These are phyloP conservation scores for Fusarium ambrosium DNA, from an alignment of 2,329 filamentous ascomycete genomes.

Conservation along the genomic window DNA sequence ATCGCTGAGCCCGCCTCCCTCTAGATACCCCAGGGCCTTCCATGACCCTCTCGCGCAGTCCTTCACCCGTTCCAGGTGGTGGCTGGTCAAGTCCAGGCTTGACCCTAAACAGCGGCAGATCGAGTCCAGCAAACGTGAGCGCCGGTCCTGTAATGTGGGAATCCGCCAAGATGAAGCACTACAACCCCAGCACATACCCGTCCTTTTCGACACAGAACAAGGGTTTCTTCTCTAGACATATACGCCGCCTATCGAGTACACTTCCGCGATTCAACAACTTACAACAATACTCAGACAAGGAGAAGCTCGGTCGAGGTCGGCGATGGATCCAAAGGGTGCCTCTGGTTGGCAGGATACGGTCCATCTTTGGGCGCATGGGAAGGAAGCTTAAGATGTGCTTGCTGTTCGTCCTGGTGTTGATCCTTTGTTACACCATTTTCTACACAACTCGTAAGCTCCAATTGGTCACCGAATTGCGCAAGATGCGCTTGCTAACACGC, in stretches of 20 bases:
- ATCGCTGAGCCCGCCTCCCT: conserved; percentile 42
- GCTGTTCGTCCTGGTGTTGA: conserved; percentile 69
- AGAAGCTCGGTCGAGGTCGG: conserved; percentile 75
- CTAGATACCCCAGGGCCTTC: conserved; percentile 67
- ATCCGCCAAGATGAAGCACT: conserved; percentile 81
- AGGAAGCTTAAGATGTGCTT: conserved; percentile 76
- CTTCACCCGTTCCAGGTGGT: conserved; percentile 85
- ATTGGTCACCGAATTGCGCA: not conserved
- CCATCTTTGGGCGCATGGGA: conserved; percentile 65
- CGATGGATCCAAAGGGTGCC: conserved; percentile 65
- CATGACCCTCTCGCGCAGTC: conserved; percentile 91
- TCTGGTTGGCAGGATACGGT: conserved; percentile 62
- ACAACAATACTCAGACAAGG: conserved; percentile 77
- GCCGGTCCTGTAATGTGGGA: conserved; percentile 81
- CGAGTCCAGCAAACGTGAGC: conserved; percentile 73
- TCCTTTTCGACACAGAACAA: conserved; percentile 85
- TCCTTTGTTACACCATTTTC: conserved; percentile 79
- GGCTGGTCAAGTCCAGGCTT: conserved; percentile 90
- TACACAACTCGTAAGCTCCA: conserved; percentile 79
- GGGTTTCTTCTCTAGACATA: conserved; percentile 89
- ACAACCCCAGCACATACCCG: conserved; percentile 80
- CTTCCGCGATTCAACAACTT: conserved; percentile 80
- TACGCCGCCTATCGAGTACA: conserved; percentile 83
- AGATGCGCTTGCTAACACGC: not conserved
- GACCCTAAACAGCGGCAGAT: conserved; percentile 78